Conservation (phyloP, 192 early-diverging fungal species). For the Coemansia sp. region DNA sequence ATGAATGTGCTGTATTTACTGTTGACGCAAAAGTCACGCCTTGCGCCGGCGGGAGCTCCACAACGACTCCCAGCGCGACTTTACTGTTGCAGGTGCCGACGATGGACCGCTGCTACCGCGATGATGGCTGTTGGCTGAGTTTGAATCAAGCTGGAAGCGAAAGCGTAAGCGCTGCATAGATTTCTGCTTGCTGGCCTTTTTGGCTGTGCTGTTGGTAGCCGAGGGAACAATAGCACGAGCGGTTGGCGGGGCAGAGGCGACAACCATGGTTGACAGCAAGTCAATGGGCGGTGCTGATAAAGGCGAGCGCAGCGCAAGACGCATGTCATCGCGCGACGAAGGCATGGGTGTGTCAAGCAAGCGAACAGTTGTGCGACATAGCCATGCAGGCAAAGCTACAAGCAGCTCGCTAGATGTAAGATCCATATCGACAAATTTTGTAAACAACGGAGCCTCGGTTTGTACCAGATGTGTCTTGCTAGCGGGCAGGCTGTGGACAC, state of each 20-base stretch:
- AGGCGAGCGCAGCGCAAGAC: constrained; percentile 11
- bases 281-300: neutral
- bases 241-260: neutral
- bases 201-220: constrained; percentile 3
- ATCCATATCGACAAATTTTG: constrained; percentile 52
- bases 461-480: constrained; percentile 34
- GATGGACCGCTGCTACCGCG: neutral
- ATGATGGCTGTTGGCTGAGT: neutral
- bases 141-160: constrained; percentile 29
- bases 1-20: constrained; percentile 17
- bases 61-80: constrained; percentile 46
- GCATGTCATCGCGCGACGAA: constrained; percentile 18
- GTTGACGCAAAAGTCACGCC: neutral
- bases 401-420: constrained; percentile 37
- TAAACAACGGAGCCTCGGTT: constrained; percentile 38
- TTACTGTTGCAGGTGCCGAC: constrained; percentile 9
- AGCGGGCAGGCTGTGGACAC: constrained; percentile 20
- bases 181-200: constrained; percentile 38
- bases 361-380: constrained; percentile 44
- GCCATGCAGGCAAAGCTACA: constrained; percentile 47
- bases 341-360: constrained; percentile 41
- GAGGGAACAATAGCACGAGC: neutral
- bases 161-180: constrained; percentile 47
- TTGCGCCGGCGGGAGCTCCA: constrained; percentile 47
- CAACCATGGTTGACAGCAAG: neutral